Percentiles rank a stretch among this genome's conserved stretches.
Conservation (phyloP, 306 rosid genomes). For the Albizia julibrissin region DNA sequence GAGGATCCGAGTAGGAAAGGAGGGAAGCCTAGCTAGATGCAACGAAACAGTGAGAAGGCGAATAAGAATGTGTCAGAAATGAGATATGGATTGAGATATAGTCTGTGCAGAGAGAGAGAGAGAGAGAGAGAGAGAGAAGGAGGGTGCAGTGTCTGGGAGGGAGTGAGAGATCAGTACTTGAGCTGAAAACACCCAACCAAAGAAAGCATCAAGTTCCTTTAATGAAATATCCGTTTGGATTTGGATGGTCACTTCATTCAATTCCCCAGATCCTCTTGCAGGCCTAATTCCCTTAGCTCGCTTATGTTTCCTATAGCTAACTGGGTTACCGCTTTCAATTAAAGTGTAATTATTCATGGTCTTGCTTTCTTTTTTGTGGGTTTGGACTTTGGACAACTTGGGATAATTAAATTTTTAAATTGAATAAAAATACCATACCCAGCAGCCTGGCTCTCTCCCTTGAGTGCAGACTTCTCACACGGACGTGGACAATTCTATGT, state of each 20-base stretch:
- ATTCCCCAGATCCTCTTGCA: neutral
- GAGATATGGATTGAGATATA: neutral
- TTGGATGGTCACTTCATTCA: neutral
- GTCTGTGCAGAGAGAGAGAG: neutral
- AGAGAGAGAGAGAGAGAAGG: neutral
- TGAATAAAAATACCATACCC: too few relatives aligned
- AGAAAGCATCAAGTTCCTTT: neutral
- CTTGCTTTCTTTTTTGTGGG: too few relatives aligned
- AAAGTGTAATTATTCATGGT: too few relatives aligned
- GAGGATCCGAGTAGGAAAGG: neutral
- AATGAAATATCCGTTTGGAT: neutral
- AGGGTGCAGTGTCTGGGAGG: neutral
- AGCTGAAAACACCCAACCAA: neutral
- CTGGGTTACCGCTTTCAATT: neutral
- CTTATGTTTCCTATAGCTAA: neutral
- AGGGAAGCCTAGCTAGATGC: neutral
- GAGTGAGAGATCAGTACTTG: neutral
- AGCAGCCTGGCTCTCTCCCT: too few relatives aligned
- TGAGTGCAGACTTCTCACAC: too few relatives aligned
- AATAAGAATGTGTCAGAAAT: conserved; percentile 7
- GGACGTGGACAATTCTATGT: too few relatives aligned
- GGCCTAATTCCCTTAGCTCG: neutral
- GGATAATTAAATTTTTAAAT: too few relatives aligned
- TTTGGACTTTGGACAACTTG: too few relatives aligned
- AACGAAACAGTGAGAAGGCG: neutral